Percentiles rank a stretch among this genome's conserved stretches.
phyloP scores from a whole-genome alignment of 2,329 filamentous ascomycete species.

The Cladosporium austrohemisphaericum region DNA sequence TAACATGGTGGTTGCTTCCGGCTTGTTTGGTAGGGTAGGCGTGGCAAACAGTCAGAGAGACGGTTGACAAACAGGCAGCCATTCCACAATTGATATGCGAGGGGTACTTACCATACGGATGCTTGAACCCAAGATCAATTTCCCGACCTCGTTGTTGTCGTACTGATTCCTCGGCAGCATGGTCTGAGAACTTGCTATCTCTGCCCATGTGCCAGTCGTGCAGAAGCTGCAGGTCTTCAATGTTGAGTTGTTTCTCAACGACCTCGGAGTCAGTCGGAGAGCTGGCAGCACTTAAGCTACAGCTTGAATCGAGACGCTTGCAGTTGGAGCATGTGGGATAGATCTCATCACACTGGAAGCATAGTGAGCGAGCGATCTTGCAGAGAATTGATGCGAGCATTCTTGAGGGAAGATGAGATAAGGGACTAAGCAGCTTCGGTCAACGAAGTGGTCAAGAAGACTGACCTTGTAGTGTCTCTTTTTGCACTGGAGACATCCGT shows the following conservation, averaged over 20 bases:
- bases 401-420: background rate
- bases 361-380: slow-evolving; percentile 8
- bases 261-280: background rate
- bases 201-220: slow-evolving; percentile 14
- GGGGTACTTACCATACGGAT: slow-evolving; percentile 12
- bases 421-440: background rate
- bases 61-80: too few species aligned
- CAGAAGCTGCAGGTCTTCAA: slow-evolving; percentile 17
- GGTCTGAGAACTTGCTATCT: slow-evolving; percentile 5
- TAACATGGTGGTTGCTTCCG: background rate
- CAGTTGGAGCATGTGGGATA: slow-evolving; percentile 17
- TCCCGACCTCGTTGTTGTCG: slow-evolving; percentile 7
- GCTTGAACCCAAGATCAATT: slow-evolving; percentile 9
- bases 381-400: background rate
- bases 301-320: slow-evolving; percentile 9
- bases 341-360: slow-evolving; percentile 17
- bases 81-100: too few species aligned
- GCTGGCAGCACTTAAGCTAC: slow-evolving; percentile 10
- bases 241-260: slow-evolving; percentile 3
- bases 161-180: background rate
- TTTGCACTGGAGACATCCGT: slow-evolving; percentile 38
- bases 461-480: slow-evolving; percentile 38
- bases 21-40: background rate
- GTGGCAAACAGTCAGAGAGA: background rate
- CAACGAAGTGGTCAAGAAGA: background rate